Base-by-base conservation (phyloP, 345 rosid species). In the Eucalyptus camaldulensis region DNA sequence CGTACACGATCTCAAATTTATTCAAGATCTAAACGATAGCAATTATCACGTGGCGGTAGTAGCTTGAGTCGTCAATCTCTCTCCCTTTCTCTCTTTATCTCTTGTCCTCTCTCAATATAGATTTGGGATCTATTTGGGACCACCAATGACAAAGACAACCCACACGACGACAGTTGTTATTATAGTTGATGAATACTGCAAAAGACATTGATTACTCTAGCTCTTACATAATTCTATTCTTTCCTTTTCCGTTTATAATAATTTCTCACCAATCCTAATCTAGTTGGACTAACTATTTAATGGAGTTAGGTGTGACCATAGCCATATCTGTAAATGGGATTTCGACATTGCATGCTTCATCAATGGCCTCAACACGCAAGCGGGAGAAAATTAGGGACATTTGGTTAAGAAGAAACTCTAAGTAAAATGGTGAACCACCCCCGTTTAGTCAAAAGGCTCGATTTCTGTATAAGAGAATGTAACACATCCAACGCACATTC, bases 21-120 rank as follows among this genome's bases (percentile, higher is more conserved):
- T 29, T 29, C 1, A 27, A 2, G 1, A 65, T 65, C 37, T 4
- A 13, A 4, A 15, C 5, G 10, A 15, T 3, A 3, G 1, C 22
- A 31, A 15, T 67, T 31, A 15, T 69, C 0, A 21, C 2, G 7
- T 3, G 43, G 1, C 24, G 13, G 13, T 13, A 0, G 2, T 53
- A 53, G 2, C 44, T 21, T 16, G 43, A 33, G 22, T 8, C 4
- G 6, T 21, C 24, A 33, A 16, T 31, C 7, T 17, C 43, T 33
- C 43, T 33, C 13, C 2, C 12, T 33, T 69, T 33, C 12, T 69
- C 24, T 16, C 43, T 67, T 67, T 31, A 67, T 31, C 4, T 8
- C 80, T 17, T 9, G 24, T 69, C 24, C 43, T 33, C 80, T 33
- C 80, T 17, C 11, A 3, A 7, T 67, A 16, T 67, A 4, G 8